Evolutionary conservation across 1,284 basidiomycete species (phyloP).

Genomic region (Coriolopsis trogii): DNA sequence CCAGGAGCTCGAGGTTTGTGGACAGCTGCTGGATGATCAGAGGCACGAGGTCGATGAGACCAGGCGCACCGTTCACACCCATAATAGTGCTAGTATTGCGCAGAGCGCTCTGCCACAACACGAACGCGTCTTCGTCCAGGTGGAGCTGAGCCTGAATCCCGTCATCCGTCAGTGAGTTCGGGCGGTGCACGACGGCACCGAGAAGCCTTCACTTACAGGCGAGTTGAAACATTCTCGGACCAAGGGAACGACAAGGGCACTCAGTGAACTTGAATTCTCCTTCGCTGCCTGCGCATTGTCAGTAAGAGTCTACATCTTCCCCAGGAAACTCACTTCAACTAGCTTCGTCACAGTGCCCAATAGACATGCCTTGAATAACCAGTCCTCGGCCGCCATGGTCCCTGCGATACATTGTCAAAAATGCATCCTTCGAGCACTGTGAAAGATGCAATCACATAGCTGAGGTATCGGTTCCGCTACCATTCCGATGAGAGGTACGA

Average conservation of each 20-base stretch:
- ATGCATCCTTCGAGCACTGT: constrained; percentile 3
- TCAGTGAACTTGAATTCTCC: constrained; percentile 60
- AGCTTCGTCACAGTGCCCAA: constrained; percentile 76
- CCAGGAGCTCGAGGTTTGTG: constrained; percentile 76
- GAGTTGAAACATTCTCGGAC: constrained; percentile 75
- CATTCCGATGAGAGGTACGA: constrained; percentile 68
- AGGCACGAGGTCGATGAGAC: constrained; percentile 73
- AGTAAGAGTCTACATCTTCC: background rate
- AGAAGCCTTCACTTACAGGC: constrained; percentile 47
- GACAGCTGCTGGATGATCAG: constrained; percentile 61
- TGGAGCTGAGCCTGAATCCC: constrained; percentile 59
- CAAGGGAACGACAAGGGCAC: constrained; percentile 69
- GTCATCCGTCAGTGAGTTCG: background rate
- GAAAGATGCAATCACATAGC: constrained; percentile 62
- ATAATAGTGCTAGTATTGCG: constrained; percentile 67
- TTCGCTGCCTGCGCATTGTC: constrained; percentile 53
- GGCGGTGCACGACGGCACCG: background rate
- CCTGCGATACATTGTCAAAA: constrained; percentile 43
- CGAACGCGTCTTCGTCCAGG: constrained; percentile 80
- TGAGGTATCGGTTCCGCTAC: constrained; percentile 73
- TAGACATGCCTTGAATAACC: constrained; percentile 78
- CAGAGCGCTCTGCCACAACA: constrained; percentile 76
- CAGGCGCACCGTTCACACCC: constrained; percentile 48
- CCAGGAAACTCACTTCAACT: constrained; percentile 53
- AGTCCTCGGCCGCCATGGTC: constrained; percentile 71